A percentile compares a stretch with the other conserved stretches of the same genome.
Conservation (phyloP, 352 stramenopile species). For the Pythium volutum region DNA sequence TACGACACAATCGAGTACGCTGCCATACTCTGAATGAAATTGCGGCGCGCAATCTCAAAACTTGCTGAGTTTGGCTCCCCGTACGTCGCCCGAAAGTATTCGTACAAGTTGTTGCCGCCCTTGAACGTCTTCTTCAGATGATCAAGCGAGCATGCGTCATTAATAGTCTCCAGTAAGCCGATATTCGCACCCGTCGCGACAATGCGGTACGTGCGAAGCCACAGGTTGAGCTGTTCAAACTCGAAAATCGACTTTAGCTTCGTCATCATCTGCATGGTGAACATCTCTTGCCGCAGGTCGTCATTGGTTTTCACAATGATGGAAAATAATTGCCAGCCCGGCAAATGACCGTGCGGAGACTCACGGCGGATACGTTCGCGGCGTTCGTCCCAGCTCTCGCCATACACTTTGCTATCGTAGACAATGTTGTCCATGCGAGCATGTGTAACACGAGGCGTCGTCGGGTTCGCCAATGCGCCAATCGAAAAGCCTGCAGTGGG, state of each 20-base stretch:
- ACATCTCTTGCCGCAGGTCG: slow-evolving; percentile 96
- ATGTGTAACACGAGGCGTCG: slow-evolving; percentile 13
- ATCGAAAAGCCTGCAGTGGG: slow-evolving; percentile 19
- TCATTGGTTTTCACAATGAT: slow-evolving; percentile 99
- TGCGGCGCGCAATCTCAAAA: slow-evolving; percentile 76
- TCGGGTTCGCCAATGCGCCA: not conserved
- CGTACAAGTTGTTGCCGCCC: slow-evolving; percentile 79
- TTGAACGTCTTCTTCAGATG: slow-evolving; percentile 94
- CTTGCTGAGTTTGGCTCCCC: slow-evolving; percentile 35
- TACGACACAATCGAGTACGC: slow-evolving; percentile 98
- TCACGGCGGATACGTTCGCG: slow-evolving; percentile 54
- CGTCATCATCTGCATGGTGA: slow-evolving; percentile 96
- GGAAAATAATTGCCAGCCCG: slow-evolving; percentile 88
- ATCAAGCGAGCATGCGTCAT: slow-evolving; percentile 95
- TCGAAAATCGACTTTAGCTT: slow-evolving; percentile 95
- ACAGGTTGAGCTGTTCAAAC: slow-evolving; percentile 89
- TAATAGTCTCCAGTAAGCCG: slow-evolving; percentile 95
- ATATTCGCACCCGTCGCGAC: slow-evolving; percentile 92
- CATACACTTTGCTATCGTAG: slow-evolving; percentile 78
- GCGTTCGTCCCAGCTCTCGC: slow-evolving; percentile 64
- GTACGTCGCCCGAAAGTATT: slow-evolving; percentile 87
- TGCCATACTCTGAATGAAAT: slow-evolving; percentile 95
- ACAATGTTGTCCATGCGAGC: slow-evolving; percentile 62
- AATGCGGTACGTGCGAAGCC: slow-evolving; percentile 94
- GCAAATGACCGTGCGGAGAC: slow-evolving; percentile 74